Conservation (phyloP, 768 basidiomycete genomes). For the Trametes maxima region DNA sequence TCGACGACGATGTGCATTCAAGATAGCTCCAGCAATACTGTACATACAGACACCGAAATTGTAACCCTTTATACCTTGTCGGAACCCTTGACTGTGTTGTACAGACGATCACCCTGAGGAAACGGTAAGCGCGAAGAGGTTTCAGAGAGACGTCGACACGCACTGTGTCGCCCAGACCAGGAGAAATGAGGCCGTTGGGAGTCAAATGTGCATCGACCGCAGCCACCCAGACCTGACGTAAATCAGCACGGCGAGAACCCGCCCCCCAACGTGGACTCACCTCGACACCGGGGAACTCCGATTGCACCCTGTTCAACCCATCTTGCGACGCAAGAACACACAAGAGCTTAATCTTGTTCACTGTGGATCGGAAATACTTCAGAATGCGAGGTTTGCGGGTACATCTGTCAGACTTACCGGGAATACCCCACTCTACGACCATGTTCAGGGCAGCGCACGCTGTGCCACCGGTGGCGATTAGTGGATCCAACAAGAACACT, state of each 20-base stretch:
- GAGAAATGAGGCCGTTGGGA: slow-evolving; percentile 75
- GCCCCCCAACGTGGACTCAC: slow-evolving; percentile 39
- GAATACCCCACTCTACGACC: slow-evolving; percentile 83
- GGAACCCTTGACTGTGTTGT: slow-evolving; percentile 57
- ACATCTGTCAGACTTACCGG: slow-evolving; percentile 45
- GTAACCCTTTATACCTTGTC: background rate
- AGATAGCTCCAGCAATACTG: background rate
- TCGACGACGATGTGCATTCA: background rate
- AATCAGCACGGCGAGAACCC: slow-evolving; percentile 9
- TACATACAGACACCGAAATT: background rate
- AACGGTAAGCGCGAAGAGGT: background rate
- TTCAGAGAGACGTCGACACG: slow-evolving; percentile 34
- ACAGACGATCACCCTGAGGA: slow-evolving; percentile 79
- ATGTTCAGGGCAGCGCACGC: slow-evolving; percentile 85
- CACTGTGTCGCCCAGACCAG: slow-evolving; percentile 90
- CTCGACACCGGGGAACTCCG: slow-evolving; percentile 78
- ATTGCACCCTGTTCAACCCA: slow-evolving; percentile 69
- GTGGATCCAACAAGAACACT: slow-evolving; percentile 88
- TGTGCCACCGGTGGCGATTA: slow-evolving; percentile 94
- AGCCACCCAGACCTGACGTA: slow-evolving; percentile 80
- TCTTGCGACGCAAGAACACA: slow-evolving; percentile 77
- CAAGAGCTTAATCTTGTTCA: slow-evolving; percentile 76
- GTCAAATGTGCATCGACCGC: slow-evolving; percentile 79
- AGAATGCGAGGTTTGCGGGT: background rate
- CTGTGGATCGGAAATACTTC: slow-evolving; percentile 34